A percentile compares a stretch with the other conserved stretches of the same genome.
Evolutionary conservation across 371 early-diverging fungal species (phyloP).

Genomic region (Sanchytrium tribonematis): DNA sequence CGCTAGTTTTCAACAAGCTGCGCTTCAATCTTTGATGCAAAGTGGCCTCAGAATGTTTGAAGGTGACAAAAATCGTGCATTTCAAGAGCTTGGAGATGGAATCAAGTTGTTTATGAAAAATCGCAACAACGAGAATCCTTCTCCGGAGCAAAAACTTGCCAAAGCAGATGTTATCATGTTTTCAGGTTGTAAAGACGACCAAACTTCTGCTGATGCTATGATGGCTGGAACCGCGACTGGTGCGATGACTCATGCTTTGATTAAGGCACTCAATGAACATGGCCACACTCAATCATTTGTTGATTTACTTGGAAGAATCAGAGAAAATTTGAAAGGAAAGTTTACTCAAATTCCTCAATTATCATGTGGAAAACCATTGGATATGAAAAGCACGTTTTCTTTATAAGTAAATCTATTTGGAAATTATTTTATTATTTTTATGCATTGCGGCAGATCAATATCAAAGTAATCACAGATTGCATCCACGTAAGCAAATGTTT

Average conservation of each 20-base stretch:
- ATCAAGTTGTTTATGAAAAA: background rate
- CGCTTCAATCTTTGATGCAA: background rate
- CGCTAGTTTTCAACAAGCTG: background rate
- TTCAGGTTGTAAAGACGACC: background rate
- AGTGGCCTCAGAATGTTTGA: background rate
- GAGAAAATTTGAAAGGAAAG: background rate
- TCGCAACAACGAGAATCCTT: background rate
- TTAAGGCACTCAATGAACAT: background rate
- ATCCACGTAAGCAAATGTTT: background rate
- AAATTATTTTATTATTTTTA: background rate
- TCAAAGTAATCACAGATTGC: background rate
- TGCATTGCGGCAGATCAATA: background rate
- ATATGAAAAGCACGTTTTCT: background rate
- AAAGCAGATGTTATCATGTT: background rate
- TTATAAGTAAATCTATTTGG: background rate
- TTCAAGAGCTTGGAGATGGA: background rate
- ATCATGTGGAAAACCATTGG: background rate
- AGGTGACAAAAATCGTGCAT: background rate
- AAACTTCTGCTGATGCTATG: background rate
- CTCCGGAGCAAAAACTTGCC: background rate
- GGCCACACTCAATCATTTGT: background rate
- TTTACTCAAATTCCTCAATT: background rate
- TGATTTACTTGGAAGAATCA: background rate
- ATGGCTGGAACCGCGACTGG: background rate
- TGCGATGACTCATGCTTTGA: background rate